These are phyloP conservation scores for Xerocomellus amylosporus DNA, from an alignment of 768 basidiomycete species.

Conservation along the genomic window DNA sequence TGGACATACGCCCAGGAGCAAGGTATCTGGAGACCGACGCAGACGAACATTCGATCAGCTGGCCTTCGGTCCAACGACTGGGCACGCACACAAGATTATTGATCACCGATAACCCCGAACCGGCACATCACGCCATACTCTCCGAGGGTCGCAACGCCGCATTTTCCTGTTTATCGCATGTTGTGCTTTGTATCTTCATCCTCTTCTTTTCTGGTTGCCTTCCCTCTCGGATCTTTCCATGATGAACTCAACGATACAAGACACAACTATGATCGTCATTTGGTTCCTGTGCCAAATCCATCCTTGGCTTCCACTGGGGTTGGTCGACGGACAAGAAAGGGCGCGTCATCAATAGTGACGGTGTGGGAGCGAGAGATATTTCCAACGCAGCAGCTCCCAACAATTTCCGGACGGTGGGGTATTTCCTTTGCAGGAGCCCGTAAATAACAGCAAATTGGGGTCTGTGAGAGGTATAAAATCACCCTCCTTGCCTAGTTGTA, in stretches of 20 bases:
- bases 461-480: constrained; percentile 5
- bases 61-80: not conserved
- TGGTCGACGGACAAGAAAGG: not conserved
- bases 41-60: not conserved
- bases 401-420: not conserved
- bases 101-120: not conserved
- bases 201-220: not conserved
- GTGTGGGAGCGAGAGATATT: not conserved
- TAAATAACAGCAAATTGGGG: constrained; percentile 1
- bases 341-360: not conserved
- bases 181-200: not conserved
- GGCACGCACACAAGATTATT: not conserved
- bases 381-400: not conserved
- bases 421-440: not conserved
- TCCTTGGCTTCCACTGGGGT: not conserved
- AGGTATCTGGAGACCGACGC: not conserved
- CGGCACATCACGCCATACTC: not conserved
- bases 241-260: not conserved
- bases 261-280: too few relatives aligned
- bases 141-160: not conserved
- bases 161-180: too few relatives aligned
- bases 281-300: not conserved
- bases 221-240: not conserved
- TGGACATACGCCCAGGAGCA: too few relatives aligned
- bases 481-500: too few relatives aligned